Conservation (phyloP, 2,329 filamentous ascomycete species). For the Scedosporium boydii region DNA sequence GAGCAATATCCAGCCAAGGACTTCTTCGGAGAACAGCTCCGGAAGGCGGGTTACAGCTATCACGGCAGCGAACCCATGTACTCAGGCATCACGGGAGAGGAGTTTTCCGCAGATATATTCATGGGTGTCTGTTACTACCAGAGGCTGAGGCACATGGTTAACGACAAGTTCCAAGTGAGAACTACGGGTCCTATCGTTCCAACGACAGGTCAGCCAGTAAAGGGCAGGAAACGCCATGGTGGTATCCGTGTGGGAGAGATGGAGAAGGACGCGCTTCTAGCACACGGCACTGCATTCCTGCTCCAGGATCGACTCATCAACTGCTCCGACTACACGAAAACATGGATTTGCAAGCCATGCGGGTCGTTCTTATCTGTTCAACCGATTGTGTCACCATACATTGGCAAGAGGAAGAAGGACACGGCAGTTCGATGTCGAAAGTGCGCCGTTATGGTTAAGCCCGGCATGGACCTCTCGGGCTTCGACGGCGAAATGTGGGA, state of each 20-base stretch:
- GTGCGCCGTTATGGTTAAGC: slow-evolving; percentile 57
- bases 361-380: slow-evolving; percentile 87
- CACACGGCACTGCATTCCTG: slow-evolving; percentile 89
- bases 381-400: slow-evolving; percentile 59
- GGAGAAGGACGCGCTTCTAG: slow-evolving; percentile 91
- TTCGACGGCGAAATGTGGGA: slow-evolving; percentile 77
- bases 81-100: slow-evolving; percentile 89
- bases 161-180: slow-evolving; percentile 97
- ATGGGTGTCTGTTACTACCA: slow-evolving; percentile 98
- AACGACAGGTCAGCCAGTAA: slow-evolving; percentile 91
- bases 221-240: slow-evolving; percentile 90
- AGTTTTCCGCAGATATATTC: slow-evolving; percentile 91
- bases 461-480: slow-evolving; percentile 44
- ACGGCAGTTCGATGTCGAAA: slow-evolving; percentile 68
- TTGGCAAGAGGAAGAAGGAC: slow-evolving; percentile 55
- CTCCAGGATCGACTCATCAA: slow-evolving; percentile 94
- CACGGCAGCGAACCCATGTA: slow-evolving; percentile 99
- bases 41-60: slow-evolving; percentile 94
- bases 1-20: slow-evolving; percentile 87
- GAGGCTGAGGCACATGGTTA: slow-evolving; percentile 96
- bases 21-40: slow-evolving; percentile 92
- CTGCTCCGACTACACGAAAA: slow-evolving; percentile 85
- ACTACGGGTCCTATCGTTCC: slow-evolving; percentile 89
- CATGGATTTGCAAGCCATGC: slow-evolving; percentile 83
- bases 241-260: slow-evolving; percentile 99